Evolutionary conservation across 768 basidiomycete genomes (phyloP).

Genomic region (Clathrus columnatus): DNA sequence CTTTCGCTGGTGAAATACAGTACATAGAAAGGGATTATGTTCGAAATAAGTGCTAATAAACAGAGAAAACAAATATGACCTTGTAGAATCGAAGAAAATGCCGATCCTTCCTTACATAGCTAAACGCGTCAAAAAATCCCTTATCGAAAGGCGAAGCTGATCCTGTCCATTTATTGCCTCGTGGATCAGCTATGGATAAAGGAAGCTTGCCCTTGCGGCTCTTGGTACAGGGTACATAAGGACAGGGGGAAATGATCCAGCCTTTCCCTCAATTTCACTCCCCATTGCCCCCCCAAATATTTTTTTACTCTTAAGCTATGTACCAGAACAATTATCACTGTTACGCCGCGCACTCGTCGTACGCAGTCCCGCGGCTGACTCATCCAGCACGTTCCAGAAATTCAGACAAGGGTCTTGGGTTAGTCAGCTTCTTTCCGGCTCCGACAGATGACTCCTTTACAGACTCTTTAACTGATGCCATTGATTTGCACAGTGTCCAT

Average conservation of each 20-base stretch:
- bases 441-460: neutral
- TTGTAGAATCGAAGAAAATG: neutral
- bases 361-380: neutral
- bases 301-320: neutral
- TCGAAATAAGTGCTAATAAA: neutral
- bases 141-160: neutral
- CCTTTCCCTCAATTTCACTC: neutral
- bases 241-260: neutral
- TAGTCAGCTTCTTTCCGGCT: conserved; percentile 8
- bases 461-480: neutral
- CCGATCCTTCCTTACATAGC: neutral
- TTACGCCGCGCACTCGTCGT: neutral
- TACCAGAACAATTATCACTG: neutral
- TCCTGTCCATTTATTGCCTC: neutral
- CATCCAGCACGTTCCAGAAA: neutral
- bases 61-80: too few relatives aligned
- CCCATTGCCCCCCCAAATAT: neutral
- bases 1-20: too few relatives aligned
- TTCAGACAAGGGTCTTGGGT: neutral
- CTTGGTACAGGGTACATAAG: neutral
- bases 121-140: neutral
- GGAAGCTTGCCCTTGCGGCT: neutral
- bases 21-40: too few relatives aligned
- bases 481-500: neutral
- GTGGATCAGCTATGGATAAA: neutral